Percentiles rank a stretch among this genome's conserved stretches.
Evolutionary conservation across 306 rosid genomes (phyloP).

Genomic region (Begonia masoniana): DNA sequence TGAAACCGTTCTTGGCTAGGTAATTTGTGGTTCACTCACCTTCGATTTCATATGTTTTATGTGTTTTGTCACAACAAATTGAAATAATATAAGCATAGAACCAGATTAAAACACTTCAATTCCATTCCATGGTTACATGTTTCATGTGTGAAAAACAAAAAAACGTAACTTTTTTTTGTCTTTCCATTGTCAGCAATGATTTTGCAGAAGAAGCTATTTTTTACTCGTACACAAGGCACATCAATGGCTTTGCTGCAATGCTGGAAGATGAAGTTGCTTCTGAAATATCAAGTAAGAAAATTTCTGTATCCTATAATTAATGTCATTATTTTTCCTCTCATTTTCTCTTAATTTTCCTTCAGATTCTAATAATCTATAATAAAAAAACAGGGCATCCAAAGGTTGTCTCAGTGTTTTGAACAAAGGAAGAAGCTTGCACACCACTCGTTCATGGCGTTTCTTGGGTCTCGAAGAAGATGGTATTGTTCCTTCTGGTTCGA

Average conservation of each 20-base stretch:
- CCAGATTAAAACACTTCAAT: not conserved
- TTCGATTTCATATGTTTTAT: no score
- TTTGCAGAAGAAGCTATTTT: slow-evolving; percentile 46
- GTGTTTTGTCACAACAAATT: no score
- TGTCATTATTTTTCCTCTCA: not conserved
- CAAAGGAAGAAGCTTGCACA: slow-evolving; percentile 65
- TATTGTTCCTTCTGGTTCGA: slow-evolving; percentile 24
- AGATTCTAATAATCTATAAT: not conserved
- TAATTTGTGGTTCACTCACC: slow-evolving; percentile 1
- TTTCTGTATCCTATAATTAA: no score
- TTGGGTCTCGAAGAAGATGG: slow-evolving; percentile 57
- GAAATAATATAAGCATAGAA: no score
- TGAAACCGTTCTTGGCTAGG: slow-evolving; percentile 68
- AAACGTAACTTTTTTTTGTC: not conserved
- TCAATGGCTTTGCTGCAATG: slow-evolving; percentile 88
- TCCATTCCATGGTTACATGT: not conserved
- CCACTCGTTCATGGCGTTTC: slow-evolving; percentile 79
- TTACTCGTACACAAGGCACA: slow-evolving; percentile 81
- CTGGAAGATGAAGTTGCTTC: slow-evolving; percentile 61
- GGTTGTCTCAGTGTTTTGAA: slow-evolving; percentile 67
- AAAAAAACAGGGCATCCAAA: slow-evolving; percentile 36
- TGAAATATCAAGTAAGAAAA: slow-evolving; percentile 39
- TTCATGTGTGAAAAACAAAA: no score
- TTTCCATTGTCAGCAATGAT: slow-evolving; percentile 19
- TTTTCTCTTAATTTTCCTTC: slow-evolving; percentile 1